Evolutionary conservation across 352 stramenopile species (phyloP).

Genomic region (Globisporangium recalcitrans): DNA sequence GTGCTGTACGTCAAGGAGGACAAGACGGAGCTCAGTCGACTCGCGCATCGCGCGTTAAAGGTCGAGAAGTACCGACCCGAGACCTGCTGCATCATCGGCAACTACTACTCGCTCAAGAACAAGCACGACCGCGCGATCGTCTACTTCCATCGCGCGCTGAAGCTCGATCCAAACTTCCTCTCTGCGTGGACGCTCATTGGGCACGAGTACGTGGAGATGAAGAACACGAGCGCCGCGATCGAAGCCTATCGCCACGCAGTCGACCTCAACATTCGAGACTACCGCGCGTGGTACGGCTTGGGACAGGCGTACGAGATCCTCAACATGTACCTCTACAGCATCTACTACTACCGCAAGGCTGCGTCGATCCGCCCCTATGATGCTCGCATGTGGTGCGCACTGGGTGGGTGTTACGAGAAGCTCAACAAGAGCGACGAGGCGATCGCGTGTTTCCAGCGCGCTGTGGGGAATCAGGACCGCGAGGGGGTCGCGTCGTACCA

Average conservation of each 20-base stretch:
- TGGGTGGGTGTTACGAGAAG: slow-evolving; percentile 87
- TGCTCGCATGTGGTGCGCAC: slow-evolving; percentile 96
- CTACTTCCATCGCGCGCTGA: slow-evolving; percentile 96
- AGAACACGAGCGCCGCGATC: slow-evolving; percentile 96
- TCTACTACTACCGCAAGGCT: slow-evolving; percentile 99
- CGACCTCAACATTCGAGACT: slow-evolving; percentile 92
- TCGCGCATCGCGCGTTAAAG: slow-evolving; percentile 89
- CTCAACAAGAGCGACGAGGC: slow-evolving; percentile 64
- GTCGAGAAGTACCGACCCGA: slow-evolving; percentile 97
- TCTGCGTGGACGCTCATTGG: slow-evolving; percentile 98
- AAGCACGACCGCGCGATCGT: slow-evolving; percentile 96
- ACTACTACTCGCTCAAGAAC: slow-evolving; percentile 87
- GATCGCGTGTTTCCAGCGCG: slow-evolving; percentile 68
- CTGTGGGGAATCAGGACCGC: slow-evolving; percentile 68
- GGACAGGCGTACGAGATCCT: slow-evolving; percentile 98
- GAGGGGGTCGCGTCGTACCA: slow-evolving; percentile 74
- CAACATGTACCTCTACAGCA: slow-evolving; percentile 96
- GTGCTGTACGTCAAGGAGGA: slow-evolving; percentile 86
- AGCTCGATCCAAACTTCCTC: slow-evolving; percentile 92
- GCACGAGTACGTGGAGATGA: slow-evolving; percentile 99
- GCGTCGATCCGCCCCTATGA: slow-evolving; percentile 94
- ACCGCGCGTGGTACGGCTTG: slow-evolving; percentile 97
- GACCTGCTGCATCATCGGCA: slow-evolving; percentile 97
- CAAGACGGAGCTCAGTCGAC: slow-evolving; percentile 78
- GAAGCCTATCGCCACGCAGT: slow-evolving; percentile 94